Percentiles rank a stretch among this genome's conserved stretches.
Evolutionary conservation across 306 rosid species (phyloP).

Genomic region (Lablab purpureus): DNA sequence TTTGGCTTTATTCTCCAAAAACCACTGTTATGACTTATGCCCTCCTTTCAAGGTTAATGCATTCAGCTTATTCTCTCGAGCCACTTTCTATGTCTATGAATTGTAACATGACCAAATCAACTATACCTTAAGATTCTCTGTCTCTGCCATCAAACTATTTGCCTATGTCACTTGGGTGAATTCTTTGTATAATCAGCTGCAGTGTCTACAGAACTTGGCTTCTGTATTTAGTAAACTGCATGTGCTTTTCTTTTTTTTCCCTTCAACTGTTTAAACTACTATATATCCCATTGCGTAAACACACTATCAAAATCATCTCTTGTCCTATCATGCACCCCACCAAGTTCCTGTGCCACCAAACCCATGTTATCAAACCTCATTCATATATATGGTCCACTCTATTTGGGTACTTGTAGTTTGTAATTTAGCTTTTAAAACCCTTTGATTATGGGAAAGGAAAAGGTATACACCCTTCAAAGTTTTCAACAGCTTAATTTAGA

Average conservation of each 20-base stretch:
- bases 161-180: background rate
- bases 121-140: background rate
- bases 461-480: background rate
- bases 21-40: background rate
- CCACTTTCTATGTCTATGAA: background rate
- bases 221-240: background rate
- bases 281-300: background rate
- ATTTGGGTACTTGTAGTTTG: background rate
- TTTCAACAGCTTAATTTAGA: background rate
- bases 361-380: conserved; percentile 9
- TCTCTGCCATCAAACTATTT: background rate
- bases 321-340: conserved; percentile 7
- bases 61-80: background rate
- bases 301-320: conserved; percentile 1
- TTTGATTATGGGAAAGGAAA: background rate
- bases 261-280: background rate
- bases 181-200: too few species aligned
- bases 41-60: background rate
- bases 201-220: background rate
- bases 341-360: conserved; percentile 28
- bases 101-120: background rate
- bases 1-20: background rate
- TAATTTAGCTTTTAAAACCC: background rate
- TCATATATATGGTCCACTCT: background rate
- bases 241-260: background rate